Evolutionary conservation across 2,329 filamentous ascomycete species (phyloP), one percentile per base, ranked within the genome.

Genomic region (Diaporthe eres): DNA sequence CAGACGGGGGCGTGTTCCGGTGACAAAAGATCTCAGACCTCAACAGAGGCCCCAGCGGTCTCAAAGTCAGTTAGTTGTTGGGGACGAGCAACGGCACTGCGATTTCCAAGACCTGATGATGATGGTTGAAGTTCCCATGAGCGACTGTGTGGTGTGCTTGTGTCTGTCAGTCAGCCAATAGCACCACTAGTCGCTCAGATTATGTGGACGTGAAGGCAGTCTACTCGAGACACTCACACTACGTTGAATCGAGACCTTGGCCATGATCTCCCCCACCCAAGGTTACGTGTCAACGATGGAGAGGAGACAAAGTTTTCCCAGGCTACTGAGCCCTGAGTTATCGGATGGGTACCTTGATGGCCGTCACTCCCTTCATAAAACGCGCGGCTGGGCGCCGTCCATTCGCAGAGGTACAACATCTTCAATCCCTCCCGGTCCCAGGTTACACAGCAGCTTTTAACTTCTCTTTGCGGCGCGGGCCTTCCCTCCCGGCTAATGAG

Each of bases 401-500:
- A 31, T 22, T 67, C 44, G 47, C n/a, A 28, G n/a, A n/a, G 3
- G 12, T 19, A 12, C 51, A 55, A 51, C 17, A 25, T 58, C 19
- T 12, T 60, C 28, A 10, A 31, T 28, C 10, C 63, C 63, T 61
- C 53, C 53, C 39, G 34, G n/a, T 53, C 25, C 44, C 57, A 51
- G 17, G 73, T 63, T 70, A 51, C 65, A 71, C 44, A 42, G 31
- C 73, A 75, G 34, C 47, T 31, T 12, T 19, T 65, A 28, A 37
- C 37, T 47, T 15, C 8, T 22, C 22, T 34, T 58, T 15, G 61
- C 74, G 74, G 74, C 67, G 74, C 74, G 74, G 74, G 55, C 74
- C 74, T 75, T 75, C 67, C 73, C 73, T 75, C 51, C 65, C 47
- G 47, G 63, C 65, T 75, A 63, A 71, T 47, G 19, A 55, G 44